Conservation (phyloP, 768 basidiomycete genomes). For the Phaeotremella fagi region DNA sequence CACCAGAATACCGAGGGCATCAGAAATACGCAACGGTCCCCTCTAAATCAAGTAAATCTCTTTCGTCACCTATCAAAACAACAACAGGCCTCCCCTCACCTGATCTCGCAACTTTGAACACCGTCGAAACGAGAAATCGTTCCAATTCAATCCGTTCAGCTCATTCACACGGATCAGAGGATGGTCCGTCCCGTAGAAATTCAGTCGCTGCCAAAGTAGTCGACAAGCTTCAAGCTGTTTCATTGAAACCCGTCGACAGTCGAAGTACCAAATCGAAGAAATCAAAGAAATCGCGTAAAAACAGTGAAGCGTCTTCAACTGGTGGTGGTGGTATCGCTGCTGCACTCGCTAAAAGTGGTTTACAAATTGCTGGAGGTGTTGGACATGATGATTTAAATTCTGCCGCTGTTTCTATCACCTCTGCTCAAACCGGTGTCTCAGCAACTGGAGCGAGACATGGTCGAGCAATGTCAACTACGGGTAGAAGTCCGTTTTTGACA, state of each 20-base stretch:
- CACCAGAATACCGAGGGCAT: too few species aligned
- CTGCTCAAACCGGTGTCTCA: background rate
- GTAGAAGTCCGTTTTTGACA: constrained; percentile 24
- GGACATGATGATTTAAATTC: constrained; percentile 10
- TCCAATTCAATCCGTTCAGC: background rate
- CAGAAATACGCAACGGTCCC: background rate
- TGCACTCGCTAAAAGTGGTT: constrained; percentile 26
- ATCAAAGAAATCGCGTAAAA: constrained; percentile 6
- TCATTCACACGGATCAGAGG: background rate
- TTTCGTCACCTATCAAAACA: too few species aligned
- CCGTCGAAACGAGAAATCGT: background rate
- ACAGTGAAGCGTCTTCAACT: background rate
- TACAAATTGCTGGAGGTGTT: constrained; percentile 13
- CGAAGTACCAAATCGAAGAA: constrained; percentile 6
- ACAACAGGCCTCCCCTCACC: background rate
- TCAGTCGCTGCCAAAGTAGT: background rate
- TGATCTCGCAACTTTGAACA: background rate
- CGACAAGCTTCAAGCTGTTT: background rate
- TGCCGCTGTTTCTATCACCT: constrained; percentile 1
- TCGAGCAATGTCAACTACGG: background rate
- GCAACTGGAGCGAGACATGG: background rate
- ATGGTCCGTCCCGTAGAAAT: background rate
- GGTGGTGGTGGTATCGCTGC: constrained; percentile 24
- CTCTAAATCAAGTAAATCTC: too few species aligned
- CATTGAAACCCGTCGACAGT: background rate